Base-by-base conservation (phyloP, 176 grass and related monocot genomes). In the Thalia dealbata region DNA sequence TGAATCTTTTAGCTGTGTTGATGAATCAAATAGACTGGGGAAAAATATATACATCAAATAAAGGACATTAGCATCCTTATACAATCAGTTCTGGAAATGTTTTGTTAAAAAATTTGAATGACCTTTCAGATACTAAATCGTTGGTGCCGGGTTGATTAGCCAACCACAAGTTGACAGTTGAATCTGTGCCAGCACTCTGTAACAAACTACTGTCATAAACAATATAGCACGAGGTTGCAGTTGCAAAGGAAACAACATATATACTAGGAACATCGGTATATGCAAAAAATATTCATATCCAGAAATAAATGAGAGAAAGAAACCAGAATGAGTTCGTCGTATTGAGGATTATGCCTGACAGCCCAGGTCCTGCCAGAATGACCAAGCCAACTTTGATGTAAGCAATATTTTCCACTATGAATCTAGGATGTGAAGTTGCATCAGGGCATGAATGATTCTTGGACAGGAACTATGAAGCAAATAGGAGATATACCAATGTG, bases 151-250 rank as follows among this genome's bases (percentile, higher is more conserved):
- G 55, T 81, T 81, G 78, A 81, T 77, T 65, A 82, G 86, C 90
- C 76, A 87, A 78, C 90, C 95, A 99, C 72, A 99, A 88, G 86
- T 99, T 93, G 64, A 99, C 85, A 72, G 95, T 86, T 76, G 95
- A 99, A 88, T 99, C 95, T 58, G 95, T 99, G 78, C 95, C 95
- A 71, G 87, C 85, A 93, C 95, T 99, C 95, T 99, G 80, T 25
- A 72, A 79, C 75, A n/a, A 76, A 78, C 52, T 29, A 68, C 61
- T 75, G 22, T 45, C 63, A 65, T 89, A 29, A 86, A 73, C 25
- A 82, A 63, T 61, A 72, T 10, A 79, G 42, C 24, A 70, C 30
- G 22, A 64, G 28, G 27, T 44, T 45, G 1, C 23, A 23, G 2
- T 38, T 38, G 14, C 8, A 42, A 19, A 5, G 43, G 51, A 43